A percentile compares a stretch with the other conserved stretches of the same genome.
These are phyloP conservation scores for Zelonia costaricensis DNA, from an alignment of 208 protist species.

Conservation along the genomic window DNA sequence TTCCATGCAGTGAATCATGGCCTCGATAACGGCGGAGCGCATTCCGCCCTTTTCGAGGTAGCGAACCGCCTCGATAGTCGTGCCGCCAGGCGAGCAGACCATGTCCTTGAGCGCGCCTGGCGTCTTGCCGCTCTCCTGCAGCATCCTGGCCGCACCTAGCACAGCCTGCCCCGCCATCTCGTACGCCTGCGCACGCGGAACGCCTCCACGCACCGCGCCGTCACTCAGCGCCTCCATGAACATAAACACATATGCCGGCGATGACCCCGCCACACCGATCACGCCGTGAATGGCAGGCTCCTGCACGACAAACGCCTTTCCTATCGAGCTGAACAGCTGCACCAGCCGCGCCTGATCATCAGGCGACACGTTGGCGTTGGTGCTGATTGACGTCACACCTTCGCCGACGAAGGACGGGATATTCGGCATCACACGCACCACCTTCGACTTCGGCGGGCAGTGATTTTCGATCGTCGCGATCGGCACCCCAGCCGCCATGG, in stretches of 20 bases:
- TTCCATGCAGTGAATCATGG: slow-evolving; percentile 88
- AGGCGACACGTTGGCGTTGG: slow-evolving; percentile 36
- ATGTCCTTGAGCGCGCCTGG: slow-evolving; percentile 90
- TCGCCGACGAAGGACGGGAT: slow-evolving; percentile 80
- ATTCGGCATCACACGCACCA: slow-evolving; percentile 97
- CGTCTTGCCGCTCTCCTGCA: slow-evolving; percentile 70
- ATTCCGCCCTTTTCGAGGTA: slow-evolving; percentile 92
- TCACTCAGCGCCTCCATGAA: slow-evolving; percentile 97
- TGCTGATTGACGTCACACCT: slow-evolving; percentile 67
- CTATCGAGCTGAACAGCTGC: slow-evolving; percentile 74
- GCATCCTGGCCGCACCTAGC: slow-evolving; percentile 91
- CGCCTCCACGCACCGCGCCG: slow-evolving; percentile 91
- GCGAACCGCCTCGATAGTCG: slow-evolving; percentile 95
- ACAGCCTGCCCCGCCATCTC: slow-evolving; percentile 94
- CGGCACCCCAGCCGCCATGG: slow-evolving; percentile 91
- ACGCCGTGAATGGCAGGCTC: slow-evolving; percentile 91
- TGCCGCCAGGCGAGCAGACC: slow-evolving; percentile 94
- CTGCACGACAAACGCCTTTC: slow-evolving; percentile 54
- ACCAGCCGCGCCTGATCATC: slow-evolving; percentile 50
- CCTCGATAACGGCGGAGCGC: slow-evolving; percentile 91
- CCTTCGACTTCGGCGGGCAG: slow-evolving; percentile 42
- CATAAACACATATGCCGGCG: slow-evolving; percentile 96
- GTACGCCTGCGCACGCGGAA: slow-evolving; percentile 83
- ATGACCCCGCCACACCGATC: slow-evolving; percentile 94
- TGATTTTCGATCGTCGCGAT: slow-evolving; percentile 70